Conservation (phyloP, 306 rosid genomes). For the Cucumis sativus region DNA sequence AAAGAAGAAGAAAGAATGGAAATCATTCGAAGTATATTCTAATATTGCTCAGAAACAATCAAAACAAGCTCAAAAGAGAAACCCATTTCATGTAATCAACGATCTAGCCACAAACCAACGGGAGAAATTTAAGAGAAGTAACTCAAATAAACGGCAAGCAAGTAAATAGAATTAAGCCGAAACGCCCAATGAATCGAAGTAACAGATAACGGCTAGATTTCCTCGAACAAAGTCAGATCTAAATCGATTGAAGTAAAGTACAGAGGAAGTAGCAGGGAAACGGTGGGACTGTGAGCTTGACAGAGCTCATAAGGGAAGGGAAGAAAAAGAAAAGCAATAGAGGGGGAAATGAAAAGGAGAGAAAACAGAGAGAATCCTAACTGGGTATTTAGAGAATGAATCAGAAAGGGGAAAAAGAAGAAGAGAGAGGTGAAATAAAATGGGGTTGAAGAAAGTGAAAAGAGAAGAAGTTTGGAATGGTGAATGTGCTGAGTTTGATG, state of each 20-base stretch:
- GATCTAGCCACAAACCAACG: not conserved
- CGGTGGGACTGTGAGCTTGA: not conserved
- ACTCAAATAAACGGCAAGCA: not conserved
- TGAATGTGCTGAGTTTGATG: not conserved
- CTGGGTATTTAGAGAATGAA: not conserved
- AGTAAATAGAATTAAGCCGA: not conserved
- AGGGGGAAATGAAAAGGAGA: not conserved
- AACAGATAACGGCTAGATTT: not conserved
- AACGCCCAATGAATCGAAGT: not conserved
- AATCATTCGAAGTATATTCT: not conserved
- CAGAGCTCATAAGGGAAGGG: slow-evolving; percentile 2
- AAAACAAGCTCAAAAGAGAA: not conserved
- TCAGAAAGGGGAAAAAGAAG: not conserved
- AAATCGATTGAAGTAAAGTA: slow-evolving; percentile 1
- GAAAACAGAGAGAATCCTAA: not conserved
- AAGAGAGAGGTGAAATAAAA: not conserved
- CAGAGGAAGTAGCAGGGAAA: not conserved
- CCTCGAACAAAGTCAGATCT: slow-evolving; percentile 1
- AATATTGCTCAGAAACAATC: not conserved
- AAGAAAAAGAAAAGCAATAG: not conserved
- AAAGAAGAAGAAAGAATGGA: not conserved
- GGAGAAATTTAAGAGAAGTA: not conserved
- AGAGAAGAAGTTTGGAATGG: not conserved
- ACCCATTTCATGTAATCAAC: not conserved
- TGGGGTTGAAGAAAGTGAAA: slow-evolving; percentile 1